phyloP scores from a whole-genome alignment of 495 filamentous ascomycete species.

The Tuber indicum region DNA sequence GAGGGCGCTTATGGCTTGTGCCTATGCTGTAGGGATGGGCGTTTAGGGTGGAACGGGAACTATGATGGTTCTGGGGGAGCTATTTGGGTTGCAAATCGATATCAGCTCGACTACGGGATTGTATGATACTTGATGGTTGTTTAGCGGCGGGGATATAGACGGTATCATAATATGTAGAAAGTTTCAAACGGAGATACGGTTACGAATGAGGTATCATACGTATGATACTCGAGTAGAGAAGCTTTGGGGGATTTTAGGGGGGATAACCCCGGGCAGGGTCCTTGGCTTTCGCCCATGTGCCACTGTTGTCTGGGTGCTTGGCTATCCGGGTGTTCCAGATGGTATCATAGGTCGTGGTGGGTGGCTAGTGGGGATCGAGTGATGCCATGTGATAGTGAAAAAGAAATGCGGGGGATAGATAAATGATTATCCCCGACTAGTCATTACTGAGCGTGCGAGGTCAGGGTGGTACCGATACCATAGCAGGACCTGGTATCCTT shows the following conservation, averaged over 20 bases:
- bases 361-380: background rate
- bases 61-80: background rate
- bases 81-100: background rate
- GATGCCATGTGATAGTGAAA: background rate
- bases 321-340: background rate
- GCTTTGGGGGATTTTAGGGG: background rate
- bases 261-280: background rate
- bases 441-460: background rate
- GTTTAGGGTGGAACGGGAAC: background rate
- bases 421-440: background rate
- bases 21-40: background rate
- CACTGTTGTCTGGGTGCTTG: background rate
- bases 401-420: background rate
- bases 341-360: background rate
- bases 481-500: background rate
- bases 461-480: background rate
- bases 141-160: background rate
- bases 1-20: background rate
- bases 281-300: background rate
- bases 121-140: background rate
- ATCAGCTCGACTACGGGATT: no score
- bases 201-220: background rate
- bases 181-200: background rate
- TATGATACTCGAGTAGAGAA: background rate
- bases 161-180: background rate